A percentile compares a stretch with the other conserved stretches of the same genome.
Conservation (phyloP, 2,329 filamentous ascomycete species). For the Neonectria sp. region DNA sequence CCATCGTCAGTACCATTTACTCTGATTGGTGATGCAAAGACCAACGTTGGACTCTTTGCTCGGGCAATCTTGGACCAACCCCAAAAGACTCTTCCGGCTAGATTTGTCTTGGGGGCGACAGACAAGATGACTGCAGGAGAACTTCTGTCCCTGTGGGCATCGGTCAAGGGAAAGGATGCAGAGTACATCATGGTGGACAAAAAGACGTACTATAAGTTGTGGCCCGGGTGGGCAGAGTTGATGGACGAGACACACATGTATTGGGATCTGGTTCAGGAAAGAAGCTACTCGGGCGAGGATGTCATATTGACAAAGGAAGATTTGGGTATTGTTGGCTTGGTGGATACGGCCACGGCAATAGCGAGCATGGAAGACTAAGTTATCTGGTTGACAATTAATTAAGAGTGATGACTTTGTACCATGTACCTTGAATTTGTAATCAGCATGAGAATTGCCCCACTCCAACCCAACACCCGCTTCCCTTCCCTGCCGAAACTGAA, state of each 20-base stretch:
- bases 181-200: slow-evolving; percentile 46
- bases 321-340: slow-evolving; percentile 41
- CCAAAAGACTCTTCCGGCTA: slow-evolving; percentile 45
- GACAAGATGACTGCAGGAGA: slow-evolving; percentile 46
- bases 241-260: slow-evolving; percentile 49
- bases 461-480: background rate
- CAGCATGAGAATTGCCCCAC: background rate
- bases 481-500: background rate
- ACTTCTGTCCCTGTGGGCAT: slow-evolving; percentile 50
- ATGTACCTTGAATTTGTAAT: background rate
- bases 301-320: slow-evolving; percentile 43
- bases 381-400: background rate
- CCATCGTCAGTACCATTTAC: slow-evolving; percentile 46
- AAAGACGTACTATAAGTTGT: slow-evolving; percentile 49
- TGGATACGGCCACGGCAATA: slow-evolving; percentile 29
- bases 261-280: slow-evolving; percentile 45
- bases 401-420: background rate
- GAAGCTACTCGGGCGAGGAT: slow-evolving; percentile 42
- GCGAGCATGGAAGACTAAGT: slow-evolving; percentile 17
- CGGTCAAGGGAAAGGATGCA: slow-evolving; percentile 42
- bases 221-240: slow-evolving; percentile 48
- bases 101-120: slow-evolving; percentile 48
- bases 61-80: slow-evolving; percentile 51
- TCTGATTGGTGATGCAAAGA: slow-evolving; percentile 49
- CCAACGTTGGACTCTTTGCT: slow-evolving; percentile 53